Conservation (phyloP, 2,329 filamentous ascomycete species). For the Pyricularia pennisetigena region DNA sequence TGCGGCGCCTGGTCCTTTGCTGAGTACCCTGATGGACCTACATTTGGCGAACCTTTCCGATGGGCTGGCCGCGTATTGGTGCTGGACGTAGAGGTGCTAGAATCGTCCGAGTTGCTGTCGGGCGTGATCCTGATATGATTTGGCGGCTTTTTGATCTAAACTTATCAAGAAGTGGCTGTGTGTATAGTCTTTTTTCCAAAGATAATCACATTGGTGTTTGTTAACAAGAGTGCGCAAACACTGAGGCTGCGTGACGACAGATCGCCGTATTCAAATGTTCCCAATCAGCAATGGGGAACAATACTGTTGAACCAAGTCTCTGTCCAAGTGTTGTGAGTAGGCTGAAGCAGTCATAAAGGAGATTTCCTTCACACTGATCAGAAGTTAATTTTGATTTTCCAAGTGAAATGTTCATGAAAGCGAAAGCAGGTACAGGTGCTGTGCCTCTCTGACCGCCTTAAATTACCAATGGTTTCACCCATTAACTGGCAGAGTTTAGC, state of each 20-base stretch:
- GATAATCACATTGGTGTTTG: background rate
- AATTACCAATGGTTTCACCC: too few species aligned
- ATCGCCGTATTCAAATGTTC: background rate
- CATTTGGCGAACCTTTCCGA: background rate
- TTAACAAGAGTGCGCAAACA: background rate
- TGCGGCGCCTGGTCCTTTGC: constrained; percentile 53
- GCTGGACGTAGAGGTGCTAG: background rate
- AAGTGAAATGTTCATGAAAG: background rate
- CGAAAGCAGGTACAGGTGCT: background rate
- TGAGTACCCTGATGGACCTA: background rate
- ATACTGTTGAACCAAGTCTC: background rate
- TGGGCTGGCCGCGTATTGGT: background rate
- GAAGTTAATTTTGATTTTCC: background rate
- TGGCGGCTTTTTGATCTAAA: background rate
- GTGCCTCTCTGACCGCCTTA: background rate
- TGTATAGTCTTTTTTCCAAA: background rate
- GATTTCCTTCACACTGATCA: background rate
- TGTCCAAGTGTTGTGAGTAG: background rate
- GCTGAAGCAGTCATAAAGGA: background rate
- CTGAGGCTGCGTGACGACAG: background rate
- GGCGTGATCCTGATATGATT: background rate
- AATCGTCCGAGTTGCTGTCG: background rate
- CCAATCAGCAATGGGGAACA: background rate
- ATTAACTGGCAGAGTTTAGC: too few species aligned
- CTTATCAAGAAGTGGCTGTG: background rate